phyloP scores from a whole-genome alignment of 805 yeast species.

The Candida railenensis region DNA sequence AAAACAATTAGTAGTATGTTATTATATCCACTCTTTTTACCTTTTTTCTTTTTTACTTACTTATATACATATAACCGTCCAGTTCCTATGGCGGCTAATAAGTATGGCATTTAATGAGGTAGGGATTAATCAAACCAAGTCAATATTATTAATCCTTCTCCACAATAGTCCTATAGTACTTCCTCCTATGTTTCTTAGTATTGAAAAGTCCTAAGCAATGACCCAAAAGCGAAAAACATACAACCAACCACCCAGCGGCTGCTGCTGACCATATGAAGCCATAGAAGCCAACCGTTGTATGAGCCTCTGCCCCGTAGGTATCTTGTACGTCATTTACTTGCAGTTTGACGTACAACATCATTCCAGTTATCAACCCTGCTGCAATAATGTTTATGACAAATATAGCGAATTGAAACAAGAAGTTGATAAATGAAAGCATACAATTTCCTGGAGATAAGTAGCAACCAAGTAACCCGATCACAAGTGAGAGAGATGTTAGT shows the following conservation, averaged over 20 bases:
- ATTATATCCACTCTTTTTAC: no score
- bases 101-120: no score
- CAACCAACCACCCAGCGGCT: conserved; percentile 39
- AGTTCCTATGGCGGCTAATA: no score
- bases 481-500: conserved; percentile 44
- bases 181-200: conserved; percentile 23
- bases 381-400: conserved; percentile 45
- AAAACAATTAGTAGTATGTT: no score
- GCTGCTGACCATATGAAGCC: conserved; percentile 67
- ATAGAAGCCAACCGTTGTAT: conserved; percentile 49
- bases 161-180: conserved; percentile 16
- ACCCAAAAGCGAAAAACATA: conserved; percentile 34
- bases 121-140: no score
- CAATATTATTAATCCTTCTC: no score
- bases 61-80: no score
- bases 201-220: conserved; percentile 42
- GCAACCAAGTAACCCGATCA: conserved; percentile 44
- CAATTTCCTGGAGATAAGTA: conserved; percentile 44
- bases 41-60: no score
- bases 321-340: conserved; percentile 49
- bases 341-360: conserved; percentile 47
- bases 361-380: conserved; percentile 63
- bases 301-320: conserved; percentile 55
- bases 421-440: conserved; percentile 46
- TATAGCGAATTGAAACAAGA: conserved; percentile 43